Evolutionary conservation across 345 rosid genomes (phyloP).

Genomic region (Syzygium grande): DNA sequence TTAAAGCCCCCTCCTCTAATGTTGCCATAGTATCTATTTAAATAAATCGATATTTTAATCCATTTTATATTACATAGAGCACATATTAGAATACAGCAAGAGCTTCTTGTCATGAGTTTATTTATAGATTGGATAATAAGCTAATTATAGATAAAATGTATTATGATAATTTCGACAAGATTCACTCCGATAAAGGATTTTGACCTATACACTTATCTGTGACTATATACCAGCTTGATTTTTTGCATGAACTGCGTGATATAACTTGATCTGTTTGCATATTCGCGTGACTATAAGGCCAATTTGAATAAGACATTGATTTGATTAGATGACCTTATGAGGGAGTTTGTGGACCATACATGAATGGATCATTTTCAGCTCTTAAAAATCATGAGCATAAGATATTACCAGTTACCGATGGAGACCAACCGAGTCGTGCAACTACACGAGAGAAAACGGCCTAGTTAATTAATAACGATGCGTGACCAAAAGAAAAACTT

Average conservation of each 20-base stretch:
- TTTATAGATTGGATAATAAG: neutral
- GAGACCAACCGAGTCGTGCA: neutral
- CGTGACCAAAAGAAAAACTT: neutral
- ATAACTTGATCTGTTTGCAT: neutral
- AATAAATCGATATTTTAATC: neutral
- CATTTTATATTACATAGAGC: neutral
- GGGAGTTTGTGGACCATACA: neutral
- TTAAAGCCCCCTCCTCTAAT: neutral
- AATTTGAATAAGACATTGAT: neutral
- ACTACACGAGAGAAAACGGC: neutral
- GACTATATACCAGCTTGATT: neutral
- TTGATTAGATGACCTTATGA: neutral
- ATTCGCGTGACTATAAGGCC: neutral
- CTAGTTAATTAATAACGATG: neutral
- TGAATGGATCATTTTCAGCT: neutral
- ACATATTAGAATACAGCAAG: neutral
- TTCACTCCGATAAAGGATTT: neutral
- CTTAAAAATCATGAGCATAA: neutral
- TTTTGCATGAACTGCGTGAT: neutral
- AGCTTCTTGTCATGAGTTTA: neutral
- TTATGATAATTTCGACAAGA: neutral
- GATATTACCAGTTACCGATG: neutral
- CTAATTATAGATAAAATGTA: too few relatives aligned
- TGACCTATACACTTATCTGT: neutral
- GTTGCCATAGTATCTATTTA: neutral